Evolutionary conservation across 257 asterid species (phyloP).

Genomic region (Petunia secreta): DNA sequence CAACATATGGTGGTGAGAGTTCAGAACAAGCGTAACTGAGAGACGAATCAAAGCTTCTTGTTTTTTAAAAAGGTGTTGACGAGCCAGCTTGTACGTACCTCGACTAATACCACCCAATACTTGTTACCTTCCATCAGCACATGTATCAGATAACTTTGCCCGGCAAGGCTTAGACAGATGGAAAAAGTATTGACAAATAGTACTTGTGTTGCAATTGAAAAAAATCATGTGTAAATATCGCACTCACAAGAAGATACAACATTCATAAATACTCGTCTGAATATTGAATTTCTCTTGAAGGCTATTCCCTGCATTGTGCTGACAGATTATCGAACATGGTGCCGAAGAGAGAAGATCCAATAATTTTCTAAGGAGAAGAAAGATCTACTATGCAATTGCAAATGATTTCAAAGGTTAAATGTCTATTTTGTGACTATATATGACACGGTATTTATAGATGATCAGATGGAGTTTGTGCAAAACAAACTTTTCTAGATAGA

Average conservation of each 20-base stretch:
- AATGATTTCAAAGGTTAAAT: neutral
- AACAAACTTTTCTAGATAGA: neutral
- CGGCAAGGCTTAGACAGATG: neutral
- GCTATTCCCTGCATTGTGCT: neutral
- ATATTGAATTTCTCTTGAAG: neutral
- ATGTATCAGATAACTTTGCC: too few species aligned
- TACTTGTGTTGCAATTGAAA: neutral
- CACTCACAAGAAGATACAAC: neutral
- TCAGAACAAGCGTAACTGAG: too few species aligned
- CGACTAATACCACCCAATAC: too few species aligned
- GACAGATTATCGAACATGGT: constrained; percentile 4
- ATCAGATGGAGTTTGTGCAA: neutral
- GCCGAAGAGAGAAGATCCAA: neutral
- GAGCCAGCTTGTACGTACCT: too few species aligned
- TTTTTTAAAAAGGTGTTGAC: too few species aligned
- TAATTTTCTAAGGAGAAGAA: neutral
- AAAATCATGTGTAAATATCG: constrained; percentile 5
- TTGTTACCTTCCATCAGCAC: too few species aligned
- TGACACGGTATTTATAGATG: constrained; percentile 2
- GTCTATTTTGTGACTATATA: neutral
- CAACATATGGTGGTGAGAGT: neutral
- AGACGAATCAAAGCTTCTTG: too few species aligned
- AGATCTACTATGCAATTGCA: constrained; percentile 14
- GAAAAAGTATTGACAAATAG: neutral
- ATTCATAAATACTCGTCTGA: neutral